Base-by-base conservation (phyloP, 805 yeast genomes). In the Candida oleophila region DNA sequence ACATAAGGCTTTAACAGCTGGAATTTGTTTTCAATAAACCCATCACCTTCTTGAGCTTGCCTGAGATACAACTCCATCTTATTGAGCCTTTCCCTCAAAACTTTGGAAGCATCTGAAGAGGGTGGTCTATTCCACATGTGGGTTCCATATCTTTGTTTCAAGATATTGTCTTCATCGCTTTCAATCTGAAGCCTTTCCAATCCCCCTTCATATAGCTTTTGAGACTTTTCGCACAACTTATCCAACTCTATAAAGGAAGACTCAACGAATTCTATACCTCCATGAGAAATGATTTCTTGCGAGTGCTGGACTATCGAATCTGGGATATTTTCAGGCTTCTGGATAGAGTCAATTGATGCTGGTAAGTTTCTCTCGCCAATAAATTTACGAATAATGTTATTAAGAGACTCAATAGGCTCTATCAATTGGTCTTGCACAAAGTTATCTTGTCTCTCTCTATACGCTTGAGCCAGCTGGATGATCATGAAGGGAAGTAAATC, bases 11-110 rank as follows among this genome's bases (percentile, higher is more conserved):
- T 77, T 41, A 87, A 69, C n/a, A 74, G 71, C 1, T 60, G 52
- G 51, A 81, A 78, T 41, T 78, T 77, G 2, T 64, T 59, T 4
- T 62, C 54, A 0, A 88, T 77, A 2, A 76, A 66, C 2, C 61
- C 61, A 61, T 90, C 96, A 7, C 94, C 87, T 3, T 66, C 57
- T 22, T 66, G 63, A 1, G 96, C 94, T 50, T 80, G 81, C 1
- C 56, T 54, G 15, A 86, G 60, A 55, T 82, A 84, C 2, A 56
- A 59, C 28, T 70, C 71, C 58, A 84, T 67, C 18, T 74, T 74
- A 1, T 59, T 56, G 1, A 83, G 57, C 42, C 75, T 75, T 3
- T 63, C 61, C 40, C 64, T 52, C 3, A 77, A 60, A 1, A 65
- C 69, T 0, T 60, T 51, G 8, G 77, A 75, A 1, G 81, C 78